Conservation (phyloP, 1,284 basidiomycete species). For the Meripilus lineatus region DNA sequence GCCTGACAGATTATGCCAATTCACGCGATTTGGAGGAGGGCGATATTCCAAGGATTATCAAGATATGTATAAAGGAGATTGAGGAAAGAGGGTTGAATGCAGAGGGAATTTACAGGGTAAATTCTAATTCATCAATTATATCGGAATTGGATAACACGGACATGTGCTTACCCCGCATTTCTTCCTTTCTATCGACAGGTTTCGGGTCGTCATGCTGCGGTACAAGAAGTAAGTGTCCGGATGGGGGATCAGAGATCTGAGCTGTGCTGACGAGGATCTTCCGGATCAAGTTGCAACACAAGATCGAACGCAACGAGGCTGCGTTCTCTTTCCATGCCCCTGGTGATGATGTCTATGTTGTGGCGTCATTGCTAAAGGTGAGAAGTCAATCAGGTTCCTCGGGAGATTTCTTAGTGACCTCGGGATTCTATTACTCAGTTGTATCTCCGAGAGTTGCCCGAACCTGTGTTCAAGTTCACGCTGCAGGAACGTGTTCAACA, state of each 20-base stretch:
- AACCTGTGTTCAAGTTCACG: constrained; percentile 87
- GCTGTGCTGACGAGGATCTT: background rate
- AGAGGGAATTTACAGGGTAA: constrained; percentile 84
- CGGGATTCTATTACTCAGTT: constrained; percentile 39
- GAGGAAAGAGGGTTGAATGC: constrained; percentile 75
- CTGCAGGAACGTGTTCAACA: constrained; percentile 83
- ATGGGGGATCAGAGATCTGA: background rate
- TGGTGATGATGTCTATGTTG: constrained; percentile 83
- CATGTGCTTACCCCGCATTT: constrained; percentile 1
- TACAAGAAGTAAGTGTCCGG: constrained; percentile 63
- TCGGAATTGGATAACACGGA: constrained; percentile 7
- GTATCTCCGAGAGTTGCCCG: constrained; percentile 89
- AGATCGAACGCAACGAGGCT: constrained; percentile 88
- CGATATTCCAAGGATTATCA: constrained; percentile 80
- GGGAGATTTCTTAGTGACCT: background rate
- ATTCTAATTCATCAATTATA: constrained; percentile 16
- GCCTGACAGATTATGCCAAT: constrained; percentile 88
- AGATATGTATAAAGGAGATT: constrained; percentile 81
- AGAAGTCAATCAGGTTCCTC: constrained; percentile 12
- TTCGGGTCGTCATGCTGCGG: constrained; percentile 80
- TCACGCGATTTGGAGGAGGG: constrained; percentile 71
- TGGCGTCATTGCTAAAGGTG: constrained; percentile 91
- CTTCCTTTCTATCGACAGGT: no score
- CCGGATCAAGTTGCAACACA: constrained; percentile 75
- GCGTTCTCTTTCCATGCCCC: constrained; percentile 73